Percentiles rank a stretch among this genome's conserved stretches.
phyloP scores from a whole-genome alignment of 345 rosid species.

The Acer yangbiense region DNA sequence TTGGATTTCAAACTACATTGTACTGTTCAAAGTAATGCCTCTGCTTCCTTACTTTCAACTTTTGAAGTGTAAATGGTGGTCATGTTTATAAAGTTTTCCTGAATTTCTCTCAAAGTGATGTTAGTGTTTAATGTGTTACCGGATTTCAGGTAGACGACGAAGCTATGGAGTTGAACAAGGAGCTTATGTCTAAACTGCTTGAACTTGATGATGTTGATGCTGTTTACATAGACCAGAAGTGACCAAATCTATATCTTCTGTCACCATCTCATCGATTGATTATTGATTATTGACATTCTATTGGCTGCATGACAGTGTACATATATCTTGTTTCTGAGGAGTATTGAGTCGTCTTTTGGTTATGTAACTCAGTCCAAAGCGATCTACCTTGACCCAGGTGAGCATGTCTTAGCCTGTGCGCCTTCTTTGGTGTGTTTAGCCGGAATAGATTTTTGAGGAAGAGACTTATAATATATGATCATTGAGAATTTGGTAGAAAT shows the following conservation, averaged over 20 bases:
- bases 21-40: not conserved
- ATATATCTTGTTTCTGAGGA: not conserved
- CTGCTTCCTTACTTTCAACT: not conserved
- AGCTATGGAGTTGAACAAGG: constrained; percentile 88
- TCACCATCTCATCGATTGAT: constrained; percentile 12
- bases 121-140: constrained; percentile 1
- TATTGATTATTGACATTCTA: constrained; percentile 14
- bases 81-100: not conserved
- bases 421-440: not conserved
- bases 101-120: constrained; percentile 16
- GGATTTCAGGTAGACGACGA: constrained; percentile 82
- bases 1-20: not conserved
- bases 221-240: constrained; percentile 82
- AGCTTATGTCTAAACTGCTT: constrained; percentile 73
- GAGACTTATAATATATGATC: not conserved
- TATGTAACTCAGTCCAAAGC: not conserved
- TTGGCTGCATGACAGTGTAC: not conserved
- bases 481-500: not conserved
- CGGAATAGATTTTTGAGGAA: not conserved
- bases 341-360: not conserved
- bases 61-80: not conserved
- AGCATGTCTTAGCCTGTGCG: not conserved
- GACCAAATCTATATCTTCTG: constrained; percentile 18
- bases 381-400: not conserved
- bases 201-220: constrained; percentile 94